These are phyloP conservation scores for Tribonema minus DNA, from an alignment of 108 stramenopile species.

Conservation along the genomic window DNA sequence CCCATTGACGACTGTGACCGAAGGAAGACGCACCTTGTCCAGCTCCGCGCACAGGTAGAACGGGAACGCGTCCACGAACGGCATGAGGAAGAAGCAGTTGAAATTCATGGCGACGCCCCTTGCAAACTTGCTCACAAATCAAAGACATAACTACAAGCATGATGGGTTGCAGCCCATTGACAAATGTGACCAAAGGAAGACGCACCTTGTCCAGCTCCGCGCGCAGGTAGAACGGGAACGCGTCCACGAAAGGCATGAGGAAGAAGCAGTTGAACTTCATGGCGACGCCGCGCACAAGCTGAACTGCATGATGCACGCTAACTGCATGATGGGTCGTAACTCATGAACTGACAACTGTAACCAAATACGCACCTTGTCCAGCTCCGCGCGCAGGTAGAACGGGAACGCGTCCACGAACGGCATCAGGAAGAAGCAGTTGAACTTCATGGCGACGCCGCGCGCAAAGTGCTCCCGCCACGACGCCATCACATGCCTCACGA, in stretches of 20 bases:
- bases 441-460: slow-evolving; percentile 76
- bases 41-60: slow-evolving; percentile 69
- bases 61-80: slow-evolving; percentile 81
- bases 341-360: too few relatives aligned
- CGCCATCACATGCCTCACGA: slow-evolving; percentile 79
- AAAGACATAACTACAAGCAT: too few relatives aligned
- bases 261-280: slow-evolving; percentile 91
- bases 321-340: too few relatives aligned
- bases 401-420: slow-evolving; percentile 84
- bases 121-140: too few relatives aligned
- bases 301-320: too few relatives aligned
- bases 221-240: slow-evolving; percentile 73
- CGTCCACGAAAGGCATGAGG: slow-evolving; percentile 81
- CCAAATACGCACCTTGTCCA: background rate
- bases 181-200: too few relatives aligned
- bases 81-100: slow-evolving; percentile 86
- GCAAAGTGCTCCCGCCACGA: slow-evolving; percentile 79
- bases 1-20: too few relatives aligned
- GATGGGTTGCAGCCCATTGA: too few relatives aligned
- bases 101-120: slow-evolving; percentile 77
- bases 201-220: too few relatives aligned
- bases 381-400: slow-evolving; percentile 59
- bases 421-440: slow-evolving; percentile 87
- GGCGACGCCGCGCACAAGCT: slow-evolving; percentile 70
- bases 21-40: too few relatives aligned